These are phyloP conservation scores for Chytriomyces confervae DNA, from an alignment of 192 early-diverging fungal genomes.

Conservation along the genomic window DNA sequence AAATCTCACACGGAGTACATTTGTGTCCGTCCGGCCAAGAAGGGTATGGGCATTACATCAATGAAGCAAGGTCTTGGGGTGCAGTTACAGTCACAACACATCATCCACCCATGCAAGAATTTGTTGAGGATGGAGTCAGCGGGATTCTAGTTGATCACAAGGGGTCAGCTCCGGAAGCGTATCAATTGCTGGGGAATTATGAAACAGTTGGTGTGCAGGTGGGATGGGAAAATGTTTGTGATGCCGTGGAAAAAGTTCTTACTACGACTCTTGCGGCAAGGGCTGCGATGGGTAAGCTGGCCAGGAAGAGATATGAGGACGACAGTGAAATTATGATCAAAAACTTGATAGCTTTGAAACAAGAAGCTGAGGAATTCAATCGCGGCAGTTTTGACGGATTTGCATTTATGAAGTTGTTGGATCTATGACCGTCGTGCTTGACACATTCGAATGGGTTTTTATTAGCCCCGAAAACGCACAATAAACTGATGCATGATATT, in stretches of 20 bases:
- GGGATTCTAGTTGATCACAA: background rate
- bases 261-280: background rate
- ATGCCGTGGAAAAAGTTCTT: background rate
- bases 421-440: too few relatives aligned
- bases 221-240: background rate
- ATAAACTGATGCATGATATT: too few relatives aligned
- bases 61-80: conserved; percentile 1
- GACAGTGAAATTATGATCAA: background rate
- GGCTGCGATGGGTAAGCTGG: background rate
- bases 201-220: background rate
- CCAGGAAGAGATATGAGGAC: background rate
- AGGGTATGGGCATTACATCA: conserved; percentile 24
- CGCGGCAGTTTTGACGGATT: background rate
- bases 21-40: conserved; percentile 8
- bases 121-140: conserved; percentile 11
- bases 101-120: conserved; percentile 28
- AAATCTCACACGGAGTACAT: background rate
- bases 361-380: background rate
- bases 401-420: background rate
- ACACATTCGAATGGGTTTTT: too few relatives aligned
- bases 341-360: conserved; percentile 1
- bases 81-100: conserved; percentile 21
- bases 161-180: background rate
- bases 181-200: background rate
- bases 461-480: too few relatives aligned